Evolutionary conservation across 2,329 filamentous ascomycete species (phyloP).

Genomic region (Ophidiomyces ophidiicola): DNA sequence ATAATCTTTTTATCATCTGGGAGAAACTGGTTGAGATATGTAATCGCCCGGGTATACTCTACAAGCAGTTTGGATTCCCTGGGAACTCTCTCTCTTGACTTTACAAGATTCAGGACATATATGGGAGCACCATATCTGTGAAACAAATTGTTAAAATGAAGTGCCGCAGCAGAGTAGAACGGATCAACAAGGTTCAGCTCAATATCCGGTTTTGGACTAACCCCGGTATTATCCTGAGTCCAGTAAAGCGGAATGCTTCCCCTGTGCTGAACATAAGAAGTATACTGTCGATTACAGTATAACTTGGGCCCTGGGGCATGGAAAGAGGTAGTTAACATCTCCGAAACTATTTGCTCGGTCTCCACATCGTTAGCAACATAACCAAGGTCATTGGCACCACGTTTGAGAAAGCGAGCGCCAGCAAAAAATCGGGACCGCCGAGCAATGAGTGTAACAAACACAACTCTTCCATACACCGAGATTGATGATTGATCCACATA

Average conservation of each 20-base stretch:
- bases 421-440: constrained; percentile 86
- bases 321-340: constrained; percentile 87
- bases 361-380: constrained; percentile 98
- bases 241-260: constrained; percentile 95
- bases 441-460: constrained; percentile 89
- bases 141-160: constrained; percentile 93
- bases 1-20: constrained; percentile 74
- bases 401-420: constrained; percentile 84
- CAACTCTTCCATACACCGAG: constrained; percentile 73
- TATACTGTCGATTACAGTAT: constrained; percentile 81
- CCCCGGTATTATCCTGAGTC: constrained; percentile 91
- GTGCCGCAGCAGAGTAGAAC: constrained; percentile 81
- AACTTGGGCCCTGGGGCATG: constrained; percentile 77
- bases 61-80: constrained; percentile 81
- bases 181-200: constrained; percentile 91
- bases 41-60: constrained; percentile 76
- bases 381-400: constrained; percentile 84
- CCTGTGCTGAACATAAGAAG: constrained; percentile 90
- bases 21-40: constrained; percentile 89
- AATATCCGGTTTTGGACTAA: constrained; percentile 92
- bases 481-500: constrained; percentile 86
- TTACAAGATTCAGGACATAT: constrained; percentile 84
- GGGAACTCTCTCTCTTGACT: constrained; percentile 74
- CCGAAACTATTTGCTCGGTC: constrained; percentile 94
- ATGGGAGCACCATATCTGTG: constrained; percentile 84